Evolutionary conservation across 2,329 filamentous ascomycete genomes (phyloP).

Genomic region (Geosmithia morbida): DNA sequence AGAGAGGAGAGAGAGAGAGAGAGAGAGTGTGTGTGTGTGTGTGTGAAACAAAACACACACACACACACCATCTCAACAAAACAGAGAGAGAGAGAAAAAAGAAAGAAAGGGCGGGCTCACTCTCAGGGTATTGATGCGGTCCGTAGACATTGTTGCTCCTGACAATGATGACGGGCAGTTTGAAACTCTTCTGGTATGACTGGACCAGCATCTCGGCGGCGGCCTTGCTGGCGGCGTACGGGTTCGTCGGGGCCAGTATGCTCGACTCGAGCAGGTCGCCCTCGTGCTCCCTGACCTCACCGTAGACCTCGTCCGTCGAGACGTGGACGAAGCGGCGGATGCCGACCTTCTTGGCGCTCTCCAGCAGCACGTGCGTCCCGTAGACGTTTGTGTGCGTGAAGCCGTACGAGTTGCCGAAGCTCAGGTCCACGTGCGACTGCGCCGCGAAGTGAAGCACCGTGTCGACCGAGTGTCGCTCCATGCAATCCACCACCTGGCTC

Average conservation of each 20-base stretch:
- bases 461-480: slow-evolving; percentile 59
- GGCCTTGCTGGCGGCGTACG: slow-evolving; percentile 68
- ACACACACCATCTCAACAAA: too few species aligned
- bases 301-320: slow-evolving; percentile 77
- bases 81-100: too few species aligned
- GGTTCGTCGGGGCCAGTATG: slow-evolving; percentile 66
- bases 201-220: slow-evolving; percentile 78
- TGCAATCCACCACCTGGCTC: slow-evolving; percentile 52
- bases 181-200: slow-evolving; percentile 75
- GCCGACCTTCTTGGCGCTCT: slow-evolving; percentile 58
- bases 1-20: too few species aligned
- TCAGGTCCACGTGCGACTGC: slow-evolving; percentile 73
- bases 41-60: too few species aligned
- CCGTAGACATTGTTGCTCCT: slow-evolving; percentile 79
- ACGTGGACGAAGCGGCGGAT: slow-evolving; percentile 68
- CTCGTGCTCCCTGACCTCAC: slow-evolving; percentile 58
- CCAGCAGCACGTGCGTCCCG: slow-evolving; percentile 70
- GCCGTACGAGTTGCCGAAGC: slow-evolving; percentile 68
- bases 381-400: slow-evolving; percentile 75
- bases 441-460: slow-evolving; percentile 76
- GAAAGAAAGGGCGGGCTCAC: slow-evolving; percentile 28
- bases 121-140: slow-evolving; percentile 72
- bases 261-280: slow-evolving; percentile 61
- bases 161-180: slow-evolving; percentile 65
- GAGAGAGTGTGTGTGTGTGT: too few species aligned